Evolutionary conservation across 495 filamentous ascomycete genomes (phyloP).

Genomic region (Talaromyces liani): DNA sequence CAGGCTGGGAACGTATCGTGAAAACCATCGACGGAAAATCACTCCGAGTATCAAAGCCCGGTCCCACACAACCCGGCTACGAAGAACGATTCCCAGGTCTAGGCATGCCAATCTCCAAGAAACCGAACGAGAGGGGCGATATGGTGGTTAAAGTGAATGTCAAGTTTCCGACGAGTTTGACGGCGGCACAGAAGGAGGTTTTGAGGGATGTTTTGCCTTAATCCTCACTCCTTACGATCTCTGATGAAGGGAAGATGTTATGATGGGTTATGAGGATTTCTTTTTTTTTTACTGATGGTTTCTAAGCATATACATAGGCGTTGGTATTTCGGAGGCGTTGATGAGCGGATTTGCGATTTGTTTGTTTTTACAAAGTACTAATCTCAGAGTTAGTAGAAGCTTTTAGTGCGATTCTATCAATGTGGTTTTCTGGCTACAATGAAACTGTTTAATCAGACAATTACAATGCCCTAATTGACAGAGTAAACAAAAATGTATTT

Average conservation of each 20-base stretch:
- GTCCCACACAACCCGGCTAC: slow-evolving; percentile 76
- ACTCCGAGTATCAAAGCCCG: slow-evolving; percentile 63
- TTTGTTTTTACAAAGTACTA: neutral
- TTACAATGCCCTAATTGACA: neutral
- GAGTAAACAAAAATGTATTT: neutral
- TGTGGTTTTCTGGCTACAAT: neutral
- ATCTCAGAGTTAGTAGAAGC: neutral
- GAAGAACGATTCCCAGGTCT: slow-evolving; percentile 73
- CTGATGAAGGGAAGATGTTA: neutral
- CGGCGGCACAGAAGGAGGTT: slow-evolving; percentile 63
- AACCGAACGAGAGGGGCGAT: slow-evolving; percentile 73
- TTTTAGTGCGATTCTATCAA: neutral
- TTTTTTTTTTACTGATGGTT: neutral
- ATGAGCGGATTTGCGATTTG: neutral
- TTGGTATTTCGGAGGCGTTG: neutral
- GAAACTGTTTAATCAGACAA: neutral
- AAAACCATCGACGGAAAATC: slow-evolving; percentile 91
- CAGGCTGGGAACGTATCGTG: slow-evolving; percentile 84
- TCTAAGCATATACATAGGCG: neutral
- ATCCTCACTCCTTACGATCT: neutral
- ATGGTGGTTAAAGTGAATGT: slow-evolving; percentile 88
- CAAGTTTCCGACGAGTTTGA: slow-evolving; percentile 76
- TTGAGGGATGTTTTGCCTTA: slow-evolving; percentile 65
- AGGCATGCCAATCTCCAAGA: slow-evolving; percentile 91
- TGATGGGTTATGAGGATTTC: neutral